Percentiles rank a stretch among this genome's conserved stretches.
Evolutionary conservation across 768 basidiomycete genomes (phyloP).

Genomic region (Glaciozyma antarctica): DNA sequence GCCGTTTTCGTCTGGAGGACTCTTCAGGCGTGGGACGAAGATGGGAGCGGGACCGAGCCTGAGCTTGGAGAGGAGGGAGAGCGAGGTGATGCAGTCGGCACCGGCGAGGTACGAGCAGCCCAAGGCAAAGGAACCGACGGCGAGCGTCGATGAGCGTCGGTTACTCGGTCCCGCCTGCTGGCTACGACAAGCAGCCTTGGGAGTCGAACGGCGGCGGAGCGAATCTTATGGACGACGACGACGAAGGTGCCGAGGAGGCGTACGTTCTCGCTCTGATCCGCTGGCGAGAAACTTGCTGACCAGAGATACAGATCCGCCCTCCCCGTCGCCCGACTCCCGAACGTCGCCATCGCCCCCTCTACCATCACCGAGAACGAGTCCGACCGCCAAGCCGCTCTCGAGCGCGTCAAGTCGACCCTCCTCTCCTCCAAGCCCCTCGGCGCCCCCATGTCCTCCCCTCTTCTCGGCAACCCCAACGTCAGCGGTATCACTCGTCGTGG

Average conservation of each 20-base stretch:
- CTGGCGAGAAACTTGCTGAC: background rate
- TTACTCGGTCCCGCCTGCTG: conserved; percentile 42
- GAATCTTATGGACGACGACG: conserved; percentile 35
- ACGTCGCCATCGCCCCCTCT: conserved; percentile 9
- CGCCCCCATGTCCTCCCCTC: background rate
- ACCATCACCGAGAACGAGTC: conserved; percentile 8
- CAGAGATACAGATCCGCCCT: background rate
- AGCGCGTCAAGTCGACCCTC: conserved; percentile 16
- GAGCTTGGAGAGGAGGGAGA: background rate
- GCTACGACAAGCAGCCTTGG: conserved; percentile 41
- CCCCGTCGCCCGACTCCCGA: conserved; percentile 2
- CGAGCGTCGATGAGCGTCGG: conserved; percentile 41
- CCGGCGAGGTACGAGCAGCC: background rate
- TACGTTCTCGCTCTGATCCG: background rate
- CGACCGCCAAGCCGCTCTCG: conserved; percentile 14
- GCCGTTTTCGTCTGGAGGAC: conserved; percentile 7
- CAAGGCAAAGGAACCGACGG: background rate
- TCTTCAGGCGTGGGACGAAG: conserved; percentile 16
- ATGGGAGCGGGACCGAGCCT: background rate
- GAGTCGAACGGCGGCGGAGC: conserved; percentile 18
- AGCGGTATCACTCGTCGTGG: conserved; percentile 37
- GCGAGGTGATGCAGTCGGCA: background rate
- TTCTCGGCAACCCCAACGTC: background rate
- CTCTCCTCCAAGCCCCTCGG: background rate
- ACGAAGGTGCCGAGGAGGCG: conserved; percentile 6